Evolutionary conservation across 225 moss, liverwort and hornwort genomes (phyloP).

Genomic region (Sphagnum tenellum): DNA sequence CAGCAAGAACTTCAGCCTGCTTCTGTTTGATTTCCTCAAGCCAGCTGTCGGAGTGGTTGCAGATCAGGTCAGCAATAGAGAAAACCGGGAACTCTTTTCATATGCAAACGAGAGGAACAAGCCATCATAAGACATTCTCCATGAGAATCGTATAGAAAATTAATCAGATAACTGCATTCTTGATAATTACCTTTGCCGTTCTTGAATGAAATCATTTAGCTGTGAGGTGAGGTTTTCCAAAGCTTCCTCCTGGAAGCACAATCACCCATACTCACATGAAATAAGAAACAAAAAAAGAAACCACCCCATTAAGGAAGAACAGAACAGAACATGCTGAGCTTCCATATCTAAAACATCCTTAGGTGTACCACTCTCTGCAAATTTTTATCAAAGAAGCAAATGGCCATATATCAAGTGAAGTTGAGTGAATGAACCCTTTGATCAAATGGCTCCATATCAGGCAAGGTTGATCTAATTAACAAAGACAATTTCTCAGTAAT

Average conservation of each 20-base stretch:
- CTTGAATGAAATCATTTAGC: conserved; percentile 68
- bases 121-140: background rate
- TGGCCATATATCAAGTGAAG: conserved; percentile 1
- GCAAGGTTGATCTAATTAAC: background rate
- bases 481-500: background rate
- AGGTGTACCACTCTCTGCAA: too few relatives aligned
- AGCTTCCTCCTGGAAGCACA: conserved; percentile 59
- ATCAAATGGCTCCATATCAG: background rate
- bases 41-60: conserved; percentile 21
- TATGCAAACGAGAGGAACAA: background rate
- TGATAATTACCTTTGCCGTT: conserved; percentile 34
- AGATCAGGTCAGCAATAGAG: background rate
- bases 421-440: background rate
- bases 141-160: too few relatives aligned
- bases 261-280: background rate
- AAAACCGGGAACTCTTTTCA: conserved; percentile 7
- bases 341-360: background rate
- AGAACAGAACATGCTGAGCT: too few relatives aligned
- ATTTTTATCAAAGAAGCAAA: conserved; percentile 15
- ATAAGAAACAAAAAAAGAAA: too few relatives aligned
- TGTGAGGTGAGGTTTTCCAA: conserved; percentile 44
- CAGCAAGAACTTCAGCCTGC: conserved; percentile 26
- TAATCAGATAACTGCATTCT: background rate
- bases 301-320: too few relatives aligned
- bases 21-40: conserved; percentile 46